Evolutionary conservation across 352 stramenopile genomes (phyloP), one percentile per base, ranked within the genome.

Genomic region (Aphanomyces invadans): DNA sequence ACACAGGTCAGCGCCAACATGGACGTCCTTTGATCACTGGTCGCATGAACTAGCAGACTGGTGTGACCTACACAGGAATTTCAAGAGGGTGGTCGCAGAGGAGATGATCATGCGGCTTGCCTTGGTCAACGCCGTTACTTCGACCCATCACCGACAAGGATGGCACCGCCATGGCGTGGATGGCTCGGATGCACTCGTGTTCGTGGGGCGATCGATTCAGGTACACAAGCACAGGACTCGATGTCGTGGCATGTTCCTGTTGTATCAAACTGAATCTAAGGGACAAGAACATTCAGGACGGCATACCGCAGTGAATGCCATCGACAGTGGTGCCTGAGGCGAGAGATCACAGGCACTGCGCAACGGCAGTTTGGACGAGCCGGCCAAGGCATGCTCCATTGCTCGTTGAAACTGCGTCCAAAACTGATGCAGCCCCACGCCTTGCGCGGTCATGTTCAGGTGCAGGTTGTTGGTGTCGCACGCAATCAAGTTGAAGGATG

Each of bases 301-400:
- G n/a, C n/a, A n/a, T n/a, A n/a, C n/a, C n/a, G n/a, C n/a, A n/a
- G n/a, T n/a, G n/a, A n/a, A n/a, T n/a, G n/a, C n/a, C n/a, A n/a
- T n/a, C 1, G 46, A 12, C 26, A 29, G 2, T 31, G 78, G 59
- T 7, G 78, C 68, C 1, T 62, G 76, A 1, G 76, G 72, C 84
- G 76, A 21, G 25, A 92, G 53, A 45, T 89, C 76, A 29, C 81
- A 92, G 26, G 80, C 83, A n/a, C n/a, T n/a, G 33, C 88, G 80
- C 36, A 72, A 65, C 17, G 69, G 81, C 21, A 83, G 70, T 65
- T 83, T 83, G 26, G 71, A 72, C 36, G 36, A 15, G 46, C 80
- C 83, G 11, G 65, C 70, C 55, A 90, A 26, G 76, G 90, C 83
- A 12, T 76, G 74, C 73, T 90, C 78, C 42, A 65, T 33, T 12